Conservation (phyloP, 176 grass and related monocot genomes). For the Aegilops speltoides region DNA sequence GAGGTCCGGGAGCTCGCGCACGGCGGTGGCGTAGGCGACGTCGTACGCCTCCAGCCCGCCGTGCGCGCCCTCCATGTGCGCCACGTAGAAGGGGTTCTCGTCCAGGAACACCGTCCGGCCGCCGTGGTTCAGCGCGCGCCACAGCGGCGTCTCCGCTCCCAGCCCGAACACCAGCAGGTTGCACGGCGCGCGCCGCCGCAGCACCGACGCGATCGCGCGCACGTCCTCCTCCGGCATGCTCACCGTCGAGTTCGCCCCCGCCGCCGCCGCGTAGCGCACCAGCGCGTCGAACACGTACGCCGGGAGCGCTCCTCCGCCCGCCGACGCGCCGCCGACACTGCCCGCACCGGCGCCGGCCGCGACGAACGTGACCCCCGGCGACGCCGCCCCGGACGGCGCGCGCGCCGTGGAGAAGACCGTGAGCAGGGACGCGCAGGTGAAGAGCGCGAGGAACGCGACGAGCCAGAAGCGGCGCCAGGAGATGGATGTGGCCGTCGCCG, state of each 20-base stretch:
- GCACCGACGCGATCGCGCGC: slow-evolving; percentile 64
- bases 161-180: slow-evolving; percentile 90
- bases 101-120: slow-evolving; percentile 94
- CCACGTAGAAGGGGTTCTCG: slow-evolving; percentile 96
- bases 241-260: slow-evolving; percentile 50
- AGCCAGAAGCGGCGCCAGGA: slow-evolving; percentile 48
- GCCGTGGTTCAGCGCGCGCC: slow-evolving; percentile 94
- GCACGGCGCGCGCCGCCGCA: slow-evolving; percentile 68
- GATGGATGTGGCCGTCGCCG: not conserved
- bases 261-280: slow-evolving; percentile 71
- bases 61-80: slow-evolving; percentile 68
- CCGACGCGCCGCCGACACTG: too few relatives aligned
- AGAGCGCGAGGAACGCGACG: slow-evolving; percentile 51
- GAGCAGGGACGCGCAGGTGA: slow-evolving; percentile 72
- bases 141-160: slow-evolving; percentile 83
- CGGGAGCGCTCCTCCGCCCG: slow-evolving; percentile 15
- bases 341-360: not conserved
- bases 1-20: slow-evolving; percentile 60
- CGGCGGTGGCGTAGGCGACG: slow-evolving; percentile 72
- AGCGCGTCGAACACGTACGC: slow-evolving; percentile 79
- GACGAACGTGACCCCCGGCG: not conserved
- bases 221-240: slow-evolving; percentile 78
- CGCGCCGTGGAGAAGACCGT: slow-evolving; percentile 60
- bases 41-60: slow-evolving; percentile 87
- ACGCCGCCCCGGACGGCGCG: not conserved